Percentiles rank a stretch among this genome's conserved stretches.
phyloP scores from a whole-genome alignment of 352 stramenopile genomes.

The Globisporangium nunn region DNA sequence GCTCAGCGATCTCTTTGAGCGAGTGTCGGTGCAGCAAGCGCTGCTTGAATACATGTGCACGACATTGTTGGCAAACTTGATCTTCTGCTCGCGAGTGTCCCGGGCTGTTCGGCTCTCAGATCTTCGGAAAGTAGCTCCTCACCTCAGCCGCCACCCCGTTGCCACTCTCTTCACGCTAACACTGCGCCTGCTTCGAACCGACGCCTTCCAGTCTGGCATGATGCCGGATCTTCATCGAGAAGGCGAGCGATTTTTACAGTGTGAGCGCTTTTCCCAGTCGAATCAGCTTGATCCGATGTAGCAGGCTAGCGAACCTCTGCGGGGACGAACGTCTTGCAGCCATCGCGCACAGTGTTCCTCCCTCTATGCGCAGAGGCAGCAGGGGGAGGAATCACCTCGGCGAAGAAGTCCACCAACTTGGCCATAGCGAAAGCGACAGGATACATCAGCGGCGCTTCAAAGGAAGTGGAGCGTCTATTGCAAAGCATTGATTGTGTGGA shows the following conservation, averaged over 20 bases:
- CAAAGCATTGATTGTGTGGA: conserved; percentile 16
- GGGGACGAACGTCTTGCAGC: conserved; percentile 26
- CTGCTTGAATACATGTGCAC: conserved; percentile 10
- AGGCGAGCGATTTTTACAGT: background rate
- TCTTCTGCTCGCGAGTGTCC: conserved; percentile 34
- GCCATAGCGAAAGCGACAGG: background rate
- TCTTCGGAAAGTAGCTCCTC: conserved; percentile 47
- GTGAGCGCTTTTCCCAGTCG: background rate
- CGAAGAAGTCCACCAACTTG: background rate
- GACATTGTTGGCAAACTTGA: conserved; percentile 11
- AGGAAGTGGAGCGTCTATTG: too few relatives aligned
- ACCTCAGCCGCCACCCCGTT: conserved; percentile 25
- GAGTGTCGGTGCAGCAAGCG: conserved; percentile 23
- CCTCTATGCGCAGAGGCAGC: background rate
- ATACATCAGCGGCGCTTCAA: too few relatives aligned
- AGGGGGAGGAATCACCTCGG: conserved; percentile 3
- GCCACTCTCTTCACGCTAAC: conserved; percentile 17
- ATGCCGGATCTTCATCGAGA: conserved; percentile 16
- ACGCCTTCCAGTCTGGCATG: conserved; percentile 16
- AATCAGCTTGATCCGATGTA: background rate
- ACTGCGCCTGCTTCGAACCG: conserved; percentile 19
- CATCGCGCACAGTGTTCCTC: conserved; percentile 14
- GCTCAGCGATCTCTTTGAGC: conserved; percentile 18
- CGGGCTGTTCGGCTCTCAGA: conserved; percentile 27
- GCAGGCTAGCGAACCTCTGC: conserved; percentile 12